Base-by-base conservation (phyloP, 2,329 filamentous ascomycete genomes). In the Cladorrhinum sp. region DNA sequence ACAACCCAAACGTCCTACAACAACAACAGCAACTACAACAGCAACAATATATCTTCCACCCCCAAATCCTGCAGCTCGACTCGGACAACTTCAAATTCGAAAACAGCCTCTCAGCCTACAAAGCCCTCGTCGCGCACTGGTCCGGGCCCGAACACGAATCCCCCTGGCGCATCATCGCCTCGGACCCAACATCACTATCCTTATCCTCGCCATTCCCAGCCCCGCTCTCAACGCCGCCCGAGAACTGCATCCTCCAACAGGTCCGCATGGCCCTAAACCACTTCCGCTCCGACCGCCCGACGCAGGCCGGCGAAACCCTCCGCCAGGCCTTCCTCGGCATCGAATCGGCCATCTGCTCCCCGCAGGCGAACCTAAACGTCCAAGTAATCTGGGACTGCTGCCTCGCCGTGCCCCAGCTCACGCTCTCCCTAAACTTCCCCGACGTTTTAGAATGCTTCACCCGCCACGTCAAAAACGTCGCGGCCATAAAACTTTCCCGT, bases 321-420 rank as follows among this genome's bases (percentile, higher is more conserved):
- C 66, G 61, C 2, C 54, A 50, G 2, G 67, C 66, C 18, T 69
- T 69, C 10, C 54, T 65, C 2, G 58, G 64, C 7, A 63, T 69
- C 30, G 66, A 67, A 28, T 16, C 21, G 5, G 23, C 49, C 7
- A 14, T 51, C 10, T 51, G 21, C 12, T 2, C 10, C 18, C 16
- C 14, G 18, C 10, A 57, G 26, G 3, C 48, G 23, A 30, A n/a
- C 14, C 18, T 49, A 20, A 55, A 65, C 49, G 51, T 69, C 33
- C 63, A 69, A 30, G 65, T 66, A 18, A 63, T 69, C 23, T 69
- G 68, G 68, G 68, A 69, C 55, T 68, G 66, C 56, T 68, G 64
- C 42, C 67, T 69, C 16, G 68, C 62, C 0, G 62, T 69, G 1
- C 67, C 68, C 4, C 68, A 69, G 3, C 62, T 69, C 3, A 60